Conservation (phyloP, 371 early-diverging fungal species). For the Conidiobolus incongruus region DNA sequence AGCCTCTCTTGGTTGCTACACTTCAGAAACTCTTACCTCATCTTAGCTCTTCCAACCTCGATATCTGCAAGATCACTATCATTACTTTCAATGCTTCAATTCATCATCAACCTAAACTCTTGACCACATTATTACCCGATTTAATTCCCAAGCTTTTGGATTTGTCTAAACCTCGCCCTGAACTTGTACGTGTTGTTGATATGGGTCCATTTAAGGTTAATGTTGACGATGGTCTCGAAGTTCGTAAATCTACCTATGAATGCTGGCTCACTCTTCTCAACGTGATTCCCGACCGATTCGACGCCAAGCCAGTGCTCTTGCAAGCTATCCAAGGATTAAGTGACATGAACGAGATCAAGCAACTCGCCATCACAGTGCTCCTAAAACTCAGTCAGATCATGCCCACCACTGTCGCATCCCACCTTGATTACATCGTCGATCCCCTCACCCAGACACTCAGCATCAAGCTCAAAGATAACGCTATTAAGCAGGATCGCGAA, state of each 20-base stretch:
- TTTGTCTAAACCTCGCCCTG: conserved; percentile 12
- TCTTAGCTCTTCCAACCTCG: too few relatives aligned
- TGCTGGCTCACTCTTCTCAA: conserved; percentile 78
- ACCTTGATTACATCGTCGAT: conserved; percentile 48
- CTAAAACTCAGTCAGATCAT: conserved; percentile 37
- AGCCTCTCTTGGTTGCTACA: too few relatives aligned
- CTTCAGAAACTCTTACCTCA: too few relatives aligned
- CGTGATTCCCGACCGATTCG: conserved; percentile 41
- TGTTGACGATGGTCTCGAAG: conserved; percentile 85
- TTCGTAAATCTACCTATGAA: conserved; percentile 81
- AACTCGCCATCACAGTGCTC: conserved; percentile 58
- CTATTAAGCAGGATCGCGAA: conserved; percentile 82
- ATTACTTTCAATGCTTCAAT: conserved; percentile 58
- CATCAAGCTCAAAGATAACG: conserved; percentile 49
- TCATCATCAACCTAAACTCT: conserved; percentile 65
- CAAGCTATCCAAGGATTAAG: conserved; percentile 46
- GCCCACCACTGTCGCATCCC: conserved; percentile 43
- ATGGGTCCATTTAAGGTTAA: conserved; percentile 93
- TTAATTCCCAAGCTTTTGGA: conserved; percentile 25
- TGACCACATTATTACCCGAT: conserved; percentile 33
- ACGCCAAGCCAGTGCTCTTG: conserved; percentile 34
- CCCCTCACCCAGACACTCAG: conserved; percentile 40
- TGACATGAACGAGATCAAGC: conserved; percentile 73
- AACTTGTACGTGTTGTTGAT: conserved; percentile 64
- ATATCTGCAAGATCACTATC: conserved; percentile 23